These are phyloP conservation scores for Fusarium compactum DNA, from an alignment of 2,329 filamentous ascomycete species.

Conservation along the genomic window DNA sequence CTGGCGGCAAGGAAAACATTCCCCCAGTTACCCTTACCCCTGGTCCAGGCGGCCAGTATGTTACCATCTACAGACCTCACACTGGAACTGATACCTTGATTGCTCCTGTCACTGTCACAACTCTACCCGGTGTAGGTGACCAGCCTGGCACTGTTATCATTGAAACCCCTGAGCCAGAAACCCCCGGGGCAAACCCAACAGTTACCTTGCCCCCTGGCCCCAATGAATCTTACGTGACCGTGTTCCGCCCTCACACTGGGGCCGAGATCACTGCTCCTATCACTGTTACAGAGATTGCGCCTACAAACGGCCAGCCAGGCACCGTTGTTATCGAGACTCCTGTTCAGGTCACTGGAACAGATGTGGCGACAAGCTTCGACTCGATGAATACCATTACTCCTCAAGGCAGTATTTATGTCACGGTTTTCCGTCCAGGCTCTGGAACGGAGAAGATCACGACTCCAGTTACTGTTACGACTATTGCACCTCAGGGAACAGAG, in stretches of 20 bases:
- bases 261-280: slow-evolving; percentile 19
- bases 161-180: slow-evolving; percentile 17
- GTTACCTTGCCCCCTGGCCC: slow-evolving; percentile 27
- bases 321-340: slow-evolving; percentile 33
- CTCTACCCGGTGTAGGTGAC: slow-evolving; percentile 2
- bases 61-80: slow-evolving; percentile 28
- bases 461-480: slow-evolving; percentile 18
- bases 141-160: slow-evolving; percentile 32
- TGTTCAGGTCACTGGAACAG: not conserved
- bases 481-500: slow-evolving; percentile 14
- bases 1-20: slow-evolving; percentile 3
- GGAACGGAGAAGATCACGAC: slow-evolving; percentile 21
- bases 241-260: slow-evolving; percentile 23
- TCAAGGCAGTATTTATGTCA: slow-evolving; percentile 19
- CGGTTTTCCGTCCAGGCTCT: slow-evolving; percentile 27
- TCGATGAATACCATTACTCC: not conserved
- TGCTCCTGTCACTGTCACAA: slow-evolving; percentile 20
- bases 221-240: slow-evolving; percentile 25
- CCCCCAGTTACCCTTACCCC: slow-evolving; percentile 25
- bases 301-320: slow-evolving; percentile 16
- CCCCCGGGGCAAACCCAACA: slow-evolving; percentile 13
- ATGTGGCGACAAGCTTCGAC: not conserved
- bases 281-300: slow-evolving; percentile 18
- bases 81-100: slow-evolving; percentile 20
- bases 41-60: slow-evolving; percentile 12